Evolutionary conservation across 768 basidiomycete genomes (phyloP).

Genomic region (Melanogaster broomeanus): DNA sequence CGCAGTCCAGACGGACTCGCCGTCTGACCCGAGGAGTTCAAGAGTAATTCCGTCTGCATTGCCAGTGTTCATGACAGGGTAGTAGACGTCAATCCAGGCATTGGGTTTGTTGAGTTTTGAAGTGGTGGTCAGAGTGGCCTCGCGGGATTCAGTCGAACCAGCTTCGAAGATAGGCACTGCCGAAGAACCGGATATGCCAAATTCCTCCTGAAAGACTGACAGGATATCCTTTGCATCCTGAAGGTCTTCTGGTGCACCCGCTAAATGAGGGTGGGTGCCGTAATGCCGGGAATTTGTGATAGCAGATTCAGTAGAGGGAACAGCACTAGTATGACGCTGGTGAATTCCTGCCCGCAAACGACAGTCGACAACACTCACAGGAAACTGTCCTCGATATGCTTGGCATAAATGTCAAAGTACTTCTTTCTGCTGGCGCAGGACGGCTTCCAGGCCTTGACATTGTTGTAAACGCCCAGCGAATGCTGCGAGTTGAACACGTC

Average conservation of each 20-base stretch:
- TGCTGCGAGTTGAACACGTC: not conserved
- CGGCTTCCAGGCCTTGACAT: slow-evolving; percentile 8
- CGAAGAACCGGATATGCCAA: slow-evolving; percentile 48
- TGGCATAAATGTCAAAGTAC: slow-evolving; percentile 14
- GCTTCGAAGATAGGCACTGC: slow-evolving; percentile 64
- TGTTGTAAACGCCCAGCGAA: not conserved
- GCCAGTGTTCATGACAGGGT: slow-evolving; percentile 78
- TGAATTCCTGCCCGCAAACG: not conserved
- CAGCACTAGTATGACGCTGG: slow-evolving; percentile 40
- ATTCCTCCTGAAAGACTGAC: slow-evolving; percentile 63
- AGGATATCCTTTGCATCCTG: slow-evolving; percentile 68
- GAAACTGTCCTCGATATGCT: slow-evolving; percentile 31
- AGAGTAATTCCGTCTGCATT: slow-evolving; percentile 64
- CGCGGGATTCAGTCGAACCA: slow-evolving; percentile 65
- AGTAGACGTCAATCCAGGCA: slow-evolving; percentile 88
- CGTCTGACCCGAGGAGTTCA: slow-evolving; percentile 61
- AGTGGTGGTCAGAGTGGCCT: slow-evolving; percentile 61
- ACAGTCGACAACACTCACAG: slow-evolving; percentile 30
- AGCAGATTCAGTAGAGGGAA: slow-evolving; percentile 61
- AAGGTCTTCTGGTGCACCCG: slow-evolving; percentile 62
- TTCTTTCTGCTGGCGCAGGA: slow-evolving; percentile 2
- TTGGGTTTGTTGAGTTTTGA: slow-evolving; percentile 48
- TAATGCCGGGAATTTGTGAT: slow-evolving; percentile 55
- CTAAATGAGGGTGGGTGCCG: slow-evolving; percentile 72
- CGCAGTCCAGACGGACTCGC: slow-evolving; percentile 62